A percentile compares a stretch with the other conserved stretches of the same genome.
These are phyloP conservation scores for Trichoderma orchidacearum DNA, from an alignment of 495 filamentous ascomycete genomes.

Conservation along the genomic window DNA sequence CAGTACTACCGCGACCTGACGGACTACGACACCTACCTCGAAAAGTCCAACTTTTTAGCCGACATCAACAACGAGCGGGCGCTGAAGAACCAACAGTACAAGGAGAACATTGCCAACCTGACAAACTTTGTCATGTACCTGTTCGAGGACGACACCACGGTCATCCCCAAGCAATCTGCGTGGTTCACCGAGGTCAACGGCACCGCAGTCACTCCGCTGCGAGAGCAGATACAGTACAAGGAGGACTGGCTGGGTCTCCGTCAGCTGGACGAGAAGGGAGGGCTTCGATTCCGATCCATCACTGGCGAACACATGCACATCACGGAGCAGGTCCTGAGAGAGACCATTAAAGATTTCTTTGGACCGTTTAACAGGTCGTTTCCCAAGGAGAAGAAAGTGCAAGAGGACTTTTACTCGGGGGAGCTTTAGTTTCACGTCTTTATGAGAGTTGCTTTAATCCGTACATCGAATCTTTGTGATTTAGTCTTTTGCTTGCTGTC, in stretches of 20 bases:
- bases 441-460: too few species aligned
- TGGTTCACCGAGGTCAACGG: constrained; percentile 85
- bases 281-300: constrained; percentile 55
- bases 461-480: too few species aligned
- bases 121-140: constrained; percentile 79
- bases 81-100: constrained; percentile 62
- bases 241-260: constrained; percentile 93
- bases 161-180: constrained; percentile 79
- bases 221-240: constrained; percentile 61
- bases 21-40: constrained; percentile 61
- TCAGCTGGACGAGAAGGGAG: constrained; percentile 64
- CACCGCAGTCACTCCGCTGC: constrained; percentile 51
- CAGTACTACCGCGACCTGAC: constrained; percentile 82
- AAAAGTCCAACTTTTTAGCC: constrained; percentile 85
- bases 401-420: neutral
- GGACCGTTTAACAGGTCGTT: constrained; percentile 29
- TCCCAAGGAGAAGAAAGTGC: neutral
- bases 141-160: constrained; percentile 76
- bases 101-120: constrained; percentile 50
- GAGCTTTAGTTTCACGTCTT: neutral
- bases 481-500: too few species aligned
- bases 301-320: constrained; percentile 79
- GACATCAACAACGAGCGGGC: constrained; percentile 91
- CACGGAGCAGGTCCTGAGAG: constrained; percentile 47
- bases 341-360: constrained; percentile 63